Base-by-base conservation (phyloP, 2,329 filamentous ascomycete species). In the Neurospora sp. region DNA sequence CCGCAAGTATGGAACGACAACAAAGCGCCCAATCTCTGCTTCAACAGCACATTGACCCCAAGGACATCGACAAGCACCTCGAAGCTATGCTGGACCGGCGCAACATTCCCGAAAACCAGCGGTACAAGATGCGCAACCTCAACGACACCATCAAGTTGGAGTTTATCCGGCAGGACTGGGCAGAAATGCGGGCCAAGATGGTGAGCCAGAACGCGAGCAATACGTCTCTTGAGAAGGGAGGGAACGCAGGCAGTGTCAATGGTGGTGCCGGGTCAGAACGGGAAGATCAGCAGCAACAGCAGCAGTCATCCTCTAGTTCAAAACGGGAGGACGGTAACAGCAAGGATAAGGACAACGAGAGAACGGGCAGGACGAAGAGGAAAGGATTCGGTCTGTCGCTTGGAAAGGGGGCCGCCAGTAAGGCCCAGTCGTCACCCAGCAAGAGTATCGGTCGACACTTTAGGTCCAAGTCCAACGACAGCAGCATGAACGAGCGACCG, bases 61-160 rank as follows among this genome's bases (percentile, higher is more conserved):
- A 83, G 74, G 83, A 88, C 72, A 85, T 89, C 52, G 82, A 87
- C 72, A 81, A 80, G 70, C 86, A 88, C 72, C 83, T 88, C 66
- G 87, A 90, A 75, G 87, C 85, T 3, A 85, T 88, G 80, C 79
- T 97, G 80, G 93, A 97, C 78, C 89, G 94, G 19, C 88, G 95
- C 73, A 97, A 98, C 76, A 97, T 98, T 69, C 94, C 95, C 3
- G 92, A 96, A 77, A 92, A 97, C 73, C 93, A 97, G 84, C 87
- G 95, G 69, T 93, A 95, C 79, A 96, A 96, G 82, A 97, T 99
- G 93, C 88, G 95, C 66, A 94, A 90, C 70, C 83, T 99, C 71
- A 93, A 92, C 72, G 87, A 92, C 73, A 91, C 92, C 41, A 94
- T 98, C 82, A 99, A 99, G 81, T 92, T 93, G 78, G 94, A 98